phyloP scores from a whole-genome alignment of 164 flowering plant species.

The Warburgia ugandensis region DNA sequence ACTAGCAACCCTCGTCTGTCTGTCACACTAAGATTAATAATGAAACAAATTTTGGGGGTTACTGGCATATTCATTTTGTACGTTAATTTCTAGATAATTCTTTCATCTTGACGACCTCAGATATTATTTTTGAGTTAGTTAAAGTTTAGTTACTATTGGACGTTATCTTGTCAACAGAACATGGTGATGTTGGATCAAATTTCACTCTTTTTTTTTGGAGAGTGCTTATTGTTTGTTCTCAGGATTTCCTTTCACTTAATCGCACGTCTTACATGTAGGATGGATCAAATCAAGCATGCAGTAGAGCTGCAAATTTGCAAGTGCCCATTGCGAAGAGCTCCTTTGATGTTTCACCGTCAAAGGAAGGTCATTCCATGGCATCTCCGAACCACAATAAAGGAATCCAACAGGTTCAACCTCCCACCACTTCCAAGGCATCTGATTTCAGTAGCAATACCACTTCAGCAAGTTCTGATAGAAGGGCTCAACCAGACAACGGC shows the following conservation, averaged over 20 bases:
- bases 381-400: conserved; percentile 21
- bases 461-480: conserved; percentile 12
- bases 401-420: conserved; percentile 17
- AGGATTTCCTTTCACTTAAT: neutral
- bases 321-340: conserved; percentile 13
- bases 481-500: conserved; percentile 13
- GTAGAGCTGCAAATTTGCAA: conserved; percentile 18
- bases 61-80: too few species aligned
- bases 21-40: too few species aligned
- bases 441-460: conserved; percentile 9
- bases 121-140: too few species aligned
- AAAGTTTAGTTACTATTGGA: too few species aligned
- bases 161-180: too few species aligned
- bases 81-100: too few species aligned
- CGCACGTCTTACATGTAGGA: conserved; percentile 32
- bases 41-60: too few species aligned
- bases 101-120: too few species aligned
- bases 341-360: conserved; percentile 14
- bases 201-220: neutral
- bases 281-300: conserved; percentile 46
- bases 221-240: neutral
- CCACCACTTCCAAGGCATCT: conserved; percentile 1
- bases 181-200: neutral
- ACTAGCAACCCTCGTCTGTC: too few species aligned
- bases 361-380: conserved; percentile 16